These are phyloP conservation scores for Russula foetens DNA, from an alignment of 768 basidiomycete genomes.

Conservation along the genomic window DNA sequence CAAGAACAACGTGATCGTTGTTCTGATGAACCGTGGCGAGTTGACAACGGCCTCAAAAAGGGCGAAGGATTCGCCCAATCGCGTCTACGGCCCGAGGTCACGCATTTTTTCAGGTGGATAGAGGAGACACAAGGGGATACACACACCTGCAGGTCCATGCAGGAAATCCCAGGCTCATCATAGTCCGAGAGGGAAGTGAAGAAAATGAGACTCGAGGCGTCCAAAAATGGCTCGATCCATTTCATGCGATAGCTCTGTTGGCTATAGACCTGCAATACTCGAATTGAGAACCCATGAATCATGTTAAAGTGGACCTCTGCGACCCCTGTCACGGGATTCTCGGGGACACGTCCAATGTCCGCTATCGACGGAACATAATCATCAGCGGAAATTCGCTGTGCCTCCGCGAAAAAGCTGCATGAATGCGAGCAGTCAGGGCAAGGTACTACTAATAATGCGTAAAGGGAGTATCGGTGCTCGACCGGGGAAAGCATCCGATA, in stretches of 20 bases:
- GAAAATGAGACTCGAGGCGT: conserved; percentile 62
- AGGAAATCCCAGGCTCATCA: conserved; percentile 44
- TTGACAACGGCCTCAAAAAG: conserved; percentile 48
- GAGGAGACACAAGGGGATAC: not conserved
- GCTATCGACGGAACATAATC: conserved; percentile 77
- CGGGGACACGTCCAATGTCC: conserved; percentile 76
- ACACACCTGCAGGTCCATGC: not conserved
- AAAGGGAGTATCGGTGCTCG: too few relatives aligned
- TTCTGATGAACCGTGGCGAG: conserved; percentile 39
- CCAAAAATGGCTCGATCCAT: conserved; percentile 49
- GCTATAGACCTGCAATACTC: conserved; percentile 69
- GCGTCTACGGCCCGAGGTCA: conserved; percentile 26
- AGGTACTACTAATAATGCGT: not conserved
- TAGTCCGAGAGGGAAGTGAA: conserved; percentile 68
- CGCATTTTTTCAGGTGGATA: not conserved
- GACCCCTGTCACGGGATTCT: conserved; percentile 72
- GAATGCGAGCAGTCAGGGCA: not conserved
- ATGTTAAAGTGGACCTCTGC: conserved; percentile 74
- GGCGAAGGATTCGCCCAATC: conserved; percentile 38
- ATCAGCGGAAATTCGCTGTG: conserved; percentile 65
- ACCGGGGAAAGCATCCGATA: too few relatives aligned
- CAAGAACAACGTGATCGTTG: conserved; percentile 35
- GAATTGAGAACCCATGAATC: conserved; percentile 24
- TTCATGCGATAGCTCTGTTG: conserved; percentile 43
- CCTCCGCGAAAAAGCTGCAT: conserved; percentile 74